Percentiles rank a stretch among this genome's conserved stretches.
Evolutionary conservation across 1,284 basidiomycete species (phyloP).

Genomic region (Ustilago tritici): DNA sequence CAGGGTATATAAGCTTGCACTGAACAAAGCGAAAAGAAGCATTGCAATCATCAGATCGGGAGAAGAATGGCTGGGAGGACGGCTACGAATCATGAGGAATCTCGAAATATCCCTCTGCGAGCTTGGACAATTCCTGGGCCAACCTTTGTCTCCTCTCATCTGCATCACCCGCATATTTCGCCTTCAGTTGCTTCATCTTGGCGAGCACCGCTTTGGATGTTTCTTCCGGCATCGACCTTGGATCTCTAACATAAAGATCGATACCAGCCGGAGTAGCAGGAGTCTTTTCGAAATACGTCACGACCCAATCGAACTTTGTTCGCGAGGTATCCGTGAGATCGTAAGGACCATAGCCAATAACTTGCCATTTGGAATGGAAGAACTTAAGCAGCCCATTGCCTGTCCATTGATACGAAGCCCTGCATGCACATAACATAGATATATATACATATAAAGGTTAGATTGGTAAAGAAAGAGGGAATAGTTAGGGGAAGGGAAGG

Average conservation of each 20-base stretch:
- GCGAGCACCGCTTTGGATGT: constrained; percentile 33
- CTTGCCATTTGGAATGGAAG: constrained; percentile 54
- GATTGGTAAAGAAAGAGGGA: background rate
- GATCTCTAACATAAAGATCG: constrained; percentile 47
- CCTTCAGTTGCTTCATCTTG: constrained; percentile 29
- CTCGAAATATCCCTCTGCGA: constrained; percentile 33
- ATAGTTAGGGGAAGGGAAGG: background rate
- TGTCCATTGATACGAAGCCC: constrained; percentile 51
- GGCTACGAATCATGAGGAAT: constrained; percentile 40
- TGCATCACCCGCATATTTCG: constrained; percentile 25
- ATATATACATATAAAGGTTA: background rate
- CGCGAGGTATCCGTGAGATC: constrained; percentile 36
- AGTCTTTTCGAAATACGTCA: constrained; percentile 55
- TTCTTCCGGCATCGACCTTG: constrained; percentile 30
- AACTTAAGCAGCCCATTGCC: constrained; percentile 45
- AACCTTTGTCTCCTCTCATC: constrained; percentile 28
- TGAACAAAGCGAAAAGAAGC: background rate
- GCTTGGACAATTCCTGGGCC: constrained; percentile 37
- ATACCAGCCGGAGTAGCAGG: constrained; percentile 44
- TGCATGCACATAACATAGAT: background rate
- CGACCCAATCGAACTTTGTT: constrained; percentile 45
- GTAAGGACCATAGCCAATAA: constrained; percentile 53
- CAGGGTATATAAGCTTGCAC: constrained; percentile 13
- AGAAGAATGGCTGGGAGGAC: too few species aligned
- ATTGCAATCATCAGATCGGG: background rate